These are phyloP conservation scores for Geotrichum citri-aurantii DNA, from an alignment of 1,139 yeast genomes.

Conservation along the genomic window DNA sequence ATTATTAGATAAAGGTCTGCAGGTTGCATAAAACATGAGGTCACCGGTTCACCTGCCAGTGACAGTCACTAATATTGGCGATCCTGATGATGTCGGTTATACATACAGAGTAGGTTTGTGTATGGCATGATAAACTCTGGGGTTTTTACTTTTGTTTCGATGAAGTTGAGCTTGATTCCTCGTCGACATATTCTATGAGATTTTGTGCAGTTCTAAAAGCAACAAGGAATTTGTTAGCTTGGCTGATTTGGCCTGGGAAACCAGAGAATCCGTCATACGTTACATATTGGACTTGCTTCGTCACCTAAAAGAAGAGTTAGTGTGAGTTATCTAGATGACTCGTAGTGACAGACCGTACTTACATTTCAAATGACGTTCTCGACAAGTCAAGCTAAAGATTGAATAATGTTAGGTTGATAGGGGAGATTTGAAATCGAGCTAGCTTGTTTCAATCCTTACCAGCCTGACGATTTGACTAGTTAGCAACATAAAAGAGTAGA, in stretches of 20 bases:
- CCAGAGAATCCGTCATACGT: conserved; percentile 2
- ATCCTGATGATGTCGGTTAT: not conserved
- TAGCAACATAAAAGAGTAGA: too few relatives aligned
- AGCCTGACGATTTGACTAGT: not conserved
- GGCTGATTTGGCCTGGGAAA: not conserved
- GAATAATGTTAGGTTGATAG: not conserved
- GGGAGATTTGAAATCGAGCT: not conserved
- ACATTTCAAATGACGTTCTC: conserved; percentile 21
- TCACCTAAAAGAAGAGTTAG: conserved; percentile 12
- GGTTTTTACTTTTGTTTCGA: conserved; percentile 18
- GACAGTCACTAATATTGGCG: not conserved
- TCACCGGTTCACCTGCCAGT: not conserved
- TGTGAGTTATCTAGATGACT: not conserved
- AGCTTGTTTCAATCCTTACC: not conserved
- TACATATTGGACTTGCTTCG: conserved; percentile 18
- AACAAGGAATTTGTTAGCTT: not conserved
- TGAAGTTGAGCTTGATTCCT: conserved; percentile 20
- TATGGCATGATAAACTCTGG: conserved; percentile 17
- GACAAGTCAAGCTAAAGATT: conserved; percentile 18
- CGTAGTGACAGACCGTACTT: not conserved
- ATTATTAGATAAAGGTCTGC: not conserved
- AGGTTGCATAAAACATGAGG: not conserved
- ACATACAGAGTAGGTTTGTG: conserved; percentile 2
- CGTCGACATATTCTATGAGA: conserved; percentile 19
- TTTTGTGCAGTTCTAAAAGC: conserved; percentile 17